A percentile compares a stretch with the other conserved stretches of the same genome.
phyloP scores from a whole-genome alignment of 2,329 filamentous ascomycete genomes.

The Orbilia blumenaviensis region DNA sequence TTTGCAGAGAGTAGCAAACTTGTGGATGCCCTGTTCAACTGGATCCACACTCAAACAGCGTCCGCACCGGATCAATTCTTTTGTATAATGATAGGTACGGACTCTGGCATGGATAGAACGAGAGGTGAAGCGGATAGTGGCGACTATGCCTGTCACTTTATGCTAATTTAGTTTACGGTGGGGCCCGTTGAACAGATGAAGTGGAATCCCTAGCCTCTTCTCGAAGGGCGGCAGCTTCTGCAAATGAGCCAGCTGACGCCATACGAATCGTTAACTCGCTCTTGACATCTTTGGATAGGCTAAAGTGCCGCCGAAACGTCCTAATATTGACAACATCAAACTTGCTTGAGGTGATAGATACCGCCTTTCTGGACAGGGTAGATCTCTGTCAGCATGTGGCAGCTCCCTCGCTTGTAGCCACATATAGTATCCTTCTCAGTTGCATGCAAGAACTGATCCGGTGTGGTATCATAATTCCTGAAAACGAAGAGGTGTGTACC shows the following conservation, averaged over 20 bases:
- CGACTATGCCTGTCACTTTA: constrained; percentile 25
- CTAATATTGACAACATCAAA: constrained; percentile 58
- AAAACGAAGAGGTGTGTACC: constrained; percentile 53
- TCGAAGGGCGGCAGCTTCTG: constrained; percentile 55
- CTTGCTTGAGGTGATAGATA: constrained; percentile 56
- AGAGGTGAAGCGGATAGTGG: neutral
- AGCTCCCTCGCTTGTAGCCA: constrained; percentile 53
- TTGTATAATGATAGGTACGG: constrained; percentile 46
- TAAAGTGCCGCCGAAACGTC: constrained; percentile 56
- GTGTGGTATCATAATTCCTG: constrained; percentile 54
- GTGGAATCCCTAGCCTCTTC: constrained; percentile 57
- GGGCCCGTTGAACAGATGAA: constrained; percentile 53
- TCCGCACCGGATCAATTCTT: constrained; percentile 28
- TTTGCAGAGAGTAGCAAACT: constrained; percentile 57
- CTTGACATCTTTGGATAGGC: constrained; percentile 56
- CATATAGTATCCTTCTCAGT: constrained; percentile 56
- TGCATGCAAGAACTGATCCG: constrained; percentile 56
- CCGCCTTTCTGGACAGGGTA: constrained; percentile 56
- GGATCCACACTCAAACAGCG: constrained; percentile 50
- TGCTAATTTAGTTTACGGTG: constrained; percentile 21
- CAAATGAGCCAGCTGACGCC: constrained; percentile 56
- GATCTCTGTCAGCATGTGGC: constrained; percentile 57
- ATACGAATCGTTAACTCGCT: constrained; percentile 57
- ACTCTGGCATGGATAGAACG: neutral
- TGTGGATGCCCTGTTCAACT: constrained; percentile 56